Percentiles rank a stretch among this genome's conserved stretches.
These are phyloP conservation scores for Russula dissimulans DNA, from an alignment of 768 basidiomycete species.

Conservation along the genomic window DNA sequence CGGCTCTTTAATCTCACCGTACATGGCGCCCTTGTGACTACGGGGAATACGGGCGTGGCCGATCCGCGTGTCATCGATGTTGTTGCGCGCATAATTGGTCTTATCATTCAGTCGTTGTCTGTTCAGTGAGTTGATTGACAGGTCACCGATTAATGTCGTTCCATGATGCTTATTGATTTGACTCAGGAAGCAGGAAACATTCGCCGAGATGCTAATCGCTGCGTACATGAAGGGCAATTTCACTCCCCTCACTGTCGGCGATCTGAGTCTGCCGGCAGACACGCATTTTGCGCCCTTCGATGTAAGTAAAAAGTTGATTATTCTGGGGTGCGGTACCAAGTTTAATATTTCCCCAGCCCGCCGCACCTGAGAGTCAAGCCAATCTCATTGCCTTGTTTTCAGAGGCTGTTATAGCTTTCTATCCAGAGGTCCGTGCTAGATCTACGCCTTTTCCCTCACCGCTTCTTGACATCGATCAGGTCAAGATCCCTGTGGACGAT, in stretches of 20 bases:
- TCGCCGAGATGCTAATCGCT: conserved; percentile 41
- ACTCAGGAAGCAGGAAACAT: conserved; percentile 55
- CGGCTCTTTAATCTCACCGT: conserved; percentile 58
- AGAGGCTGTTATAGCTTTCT: conserved; percentile 53
- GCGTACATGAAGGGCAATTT: conserved; percentile 51
- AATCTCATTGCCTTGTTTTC: conserved; percentile 61
- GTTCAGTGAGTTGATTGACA: conserved; percentile 45
- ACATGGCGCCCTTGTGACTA: conserved; percentile 28
- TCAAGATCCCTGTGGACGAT: conserved; percentile 40
- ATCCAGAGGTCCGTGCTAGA: conserved; percentile 44
- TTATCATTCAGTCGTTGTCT: conserved; percentile 55
- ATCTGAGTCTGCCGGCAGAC: conserved; percentile 38
- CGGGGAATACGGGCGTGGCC: conserved; percentile 26
- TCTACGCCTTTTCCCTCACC: background rate
- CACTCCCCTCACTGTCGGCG: conserved; percentile 43
- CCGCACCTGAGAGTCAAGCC: conserved; percentile 41
- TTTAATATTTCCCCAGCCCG: conserved; percentile 27
- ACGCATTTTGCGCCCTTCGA: conserved; percentile 40
- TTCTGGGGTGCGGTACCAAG: background rate
- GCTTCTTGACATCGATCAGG: conserved; percentile 30
- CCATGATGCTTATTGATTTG: background rate
- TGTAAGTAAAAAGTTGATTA: conserved; percentile 29
- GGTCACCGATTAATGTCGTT: no score
- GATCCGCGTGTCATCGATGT: conserved; percentile 50
- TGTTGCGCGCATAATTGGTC: conserved; percentile 55